Evolutionary conservation across 345 rosid genomes (phyloP).

Genomic region (Eucalyptus cladocalyx): DNA sequence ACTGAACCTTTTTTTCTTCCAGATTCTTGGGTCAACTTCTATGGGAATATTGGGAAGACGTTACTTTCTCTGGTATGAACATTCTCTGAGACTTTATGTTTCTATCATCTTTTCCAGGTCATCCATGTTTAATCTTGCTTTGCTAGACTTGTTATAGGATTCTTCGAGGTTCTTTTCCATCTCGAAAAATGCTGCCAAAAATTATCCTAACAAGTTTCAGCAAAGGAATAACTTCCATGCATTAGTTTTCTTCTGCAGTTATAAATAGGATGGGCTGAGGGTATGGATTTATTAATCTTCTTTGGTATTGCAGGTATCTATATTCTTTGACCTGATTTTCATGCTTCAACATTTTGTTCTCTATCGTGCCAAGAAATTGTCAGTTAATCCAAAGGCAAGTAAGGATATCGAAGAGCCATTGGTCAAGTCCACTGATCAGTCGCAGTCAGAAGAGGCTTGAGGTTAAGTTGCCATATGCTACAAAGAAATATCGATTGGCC

Average conservation of each 20-base stretch:
- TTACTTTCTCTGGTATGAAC: constrained; percentile 64
- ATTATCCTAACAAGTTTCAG: neutral
- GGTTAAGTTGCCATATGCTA: neutral
- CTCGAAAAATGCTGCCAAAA: neutral
- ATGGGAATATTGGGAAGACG: constrained; percentile 89
- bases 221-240: neutral
- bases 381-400: constrained; percentile 2
- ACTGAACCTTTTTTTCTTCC: neutral
- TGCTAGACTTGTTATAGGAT: neutral
- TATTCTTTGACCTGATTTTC: constrained; percentile 77
- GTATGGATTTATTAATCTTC: neutral
- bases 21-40: constrained; percentile 98
- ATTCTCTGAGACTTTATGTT: neutral
- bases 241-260: neutral
- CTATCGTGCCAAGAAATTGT: constrained; percentile 36
- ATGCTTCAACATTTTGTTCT: constrained; percentile 78
- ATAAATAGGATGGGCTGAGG: neutral
- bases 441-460: neutral
- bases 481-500: neutral
- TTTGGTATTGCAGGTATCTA: constrained; percentile 39
- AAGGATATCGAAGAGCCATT: constrained; percentile 44
- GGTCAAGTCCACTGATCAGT: constrained; percentile 13
- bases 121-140: neutral
- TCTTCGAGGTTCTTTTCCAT: neutral
- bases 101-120: neutral